Evolutionary conservation across 768 basidiomycete genomes (phyloP).

Genomic region (Cystobasidium ongulense): DNA sequence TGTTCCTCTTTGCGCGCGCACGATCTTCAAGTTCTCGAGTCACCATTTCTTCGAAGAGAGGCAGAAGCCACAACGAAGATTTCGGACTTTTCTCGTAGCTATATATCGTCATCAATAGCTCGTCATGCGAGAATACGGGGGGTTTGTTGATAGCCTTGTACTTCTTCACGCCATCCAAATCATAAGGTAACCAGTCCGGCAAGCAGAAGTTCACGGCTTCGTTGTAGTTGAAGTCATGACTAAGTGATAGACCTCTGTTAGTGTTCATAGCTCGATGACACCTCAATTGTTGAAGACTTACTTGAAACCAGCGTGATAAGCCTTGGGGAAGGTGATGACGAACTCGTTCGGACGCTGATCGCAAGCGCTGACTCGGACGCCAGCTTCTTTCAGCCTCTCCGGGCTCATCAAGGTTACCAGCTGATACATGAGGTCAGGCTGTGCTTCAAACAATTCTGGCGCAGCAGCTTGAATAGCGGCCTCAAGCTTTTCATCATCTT

Average conservation of each 20-base stretch:
- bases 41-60: constrained; percentile 78
- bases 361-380: constrained; percentile 84
- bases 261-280: too few species aligned
- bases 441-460: constrained; percentile 94
- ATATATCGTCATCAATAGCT: constrained; percentile 94
- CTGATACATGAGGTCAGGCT: constrained; percentile 93
- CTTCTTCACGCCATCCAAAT: constrained; percentile 75
- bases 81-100: constrained; percentile 84
- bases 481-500: constrained; percentile 91
- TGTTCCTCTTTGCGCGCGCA: constrained; percentile 53
- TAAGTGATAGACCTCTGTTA: too few species aligned
- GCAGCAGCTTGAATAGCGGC: constrained; percentile 89
- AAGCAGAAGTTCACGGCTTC: constrained; percentile 98
- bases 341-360: constrained; percentile 97
- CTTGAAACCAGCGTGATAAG: constrained; percentile 65
- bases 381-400: constrained; percentile 70
- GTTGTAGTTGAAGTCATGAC: constrained; percentile 98
- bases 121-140: constrained; percentile 97
- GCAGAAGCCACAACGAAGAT: constrained; percentile 83
- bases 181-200: constrained; percentile 85
- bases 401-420: constrained; percentile 97
- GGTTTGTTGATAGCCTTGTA: constrained; percentile 85
- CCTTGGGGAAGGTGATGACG: constrained; percentile 94
- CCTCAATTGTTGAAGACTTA: too few species aligned
- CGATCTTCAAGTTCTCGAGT: constrained; percentile 70